Evolutionary conservation across 2,329 filamentous ascomycete genomes (phyloP).

Genomic region (Juglanconis oblonga): DNA sequence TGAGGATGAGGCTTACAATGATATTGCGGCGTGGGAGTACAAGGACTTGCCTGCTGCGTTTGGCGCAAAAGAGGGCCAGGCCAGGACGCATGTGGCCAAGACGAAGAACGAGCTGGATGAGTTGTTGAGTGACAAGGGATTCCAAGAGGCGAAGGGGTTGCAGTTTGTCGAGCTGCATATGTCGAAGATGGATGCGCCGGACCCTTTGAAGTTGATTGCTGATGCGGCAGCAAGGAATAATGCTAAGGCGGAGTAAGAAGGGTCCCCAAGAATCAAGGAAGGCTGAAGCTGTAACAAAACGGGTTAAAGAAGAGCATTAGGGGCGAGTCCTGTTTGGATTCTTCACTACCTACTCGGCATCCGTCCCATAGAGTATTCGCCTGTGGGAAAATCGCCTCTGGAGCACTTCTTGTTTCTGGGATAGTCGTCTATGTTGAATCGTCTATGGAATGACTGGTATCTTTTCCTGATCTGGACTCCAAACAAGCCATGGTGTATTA

Average conservation of each 20-base stretch:
- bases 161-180: conserved; percentile 82
- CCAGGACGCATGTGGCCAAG: conserved; percentile 64
- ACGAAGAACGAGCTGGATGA: conserved; percentile 66
- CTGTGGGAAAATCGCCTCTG: too few species aligned
- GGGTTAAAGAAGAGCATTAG: too few species aligned
- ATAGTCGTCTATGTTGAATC: too few species aligned
- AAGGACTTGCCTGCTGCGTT: conserved; percentile 66
- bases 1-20: conserved; percentile 25
- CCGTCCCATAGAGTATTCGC: too few species aligned
- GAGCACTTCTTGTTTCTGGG: too few species aligned
- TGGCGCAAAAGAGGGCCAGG: conserved; percentile 54
- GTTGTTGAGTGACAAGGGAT: conserved; percentile 62
- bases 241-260: conserved; percentile 36
- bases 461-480: too few species aligned
- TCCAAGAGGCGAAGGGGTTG: conserved; percentile 53
- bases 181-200: conserved; percentile 74
- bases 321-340: too few species aligned
- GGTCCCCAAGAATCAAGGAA: too few species aligned
- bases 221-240: conserved; percentile 70
- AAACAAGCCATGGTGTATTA: too few species aligned
- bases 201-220: conserved; percentile 66
- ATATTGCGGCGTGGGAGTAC: conserved; percentile 32
- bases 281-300: too few species aligned
- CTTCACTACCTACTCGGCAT: too few species aligned
- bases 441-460: too few species aligned